phyloP scores from a whole-genome alignment of 2,329 filamentous ascomycete species.

The Fusarium newnesense region DNA sequence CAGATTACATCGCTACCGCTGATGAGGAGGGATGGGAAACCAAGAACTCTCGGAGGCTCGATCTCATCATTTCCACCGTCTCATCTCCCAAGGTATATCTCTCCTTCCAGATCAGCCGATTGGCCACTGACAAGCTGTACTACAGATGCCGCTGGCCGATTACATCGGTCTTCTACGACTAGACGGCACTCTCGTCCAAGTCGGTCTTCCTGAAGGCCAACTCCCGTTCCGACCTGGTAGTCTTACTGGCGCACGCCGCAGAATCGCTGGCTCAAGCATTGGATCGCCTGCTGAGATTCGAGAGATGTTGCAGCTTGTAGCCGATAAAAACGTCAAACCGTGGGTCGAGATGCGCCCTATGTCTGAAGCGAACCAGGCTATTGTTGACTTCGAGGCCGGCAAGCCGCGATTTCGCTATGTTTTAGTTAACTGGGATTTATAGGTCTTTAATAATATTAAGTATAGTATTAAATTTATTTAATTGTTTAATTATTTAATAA shows the following conservation, averaged over 20 bases:
- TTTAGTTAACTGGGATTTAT: constrained; percentile 45
- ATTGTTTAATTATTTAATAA: too few relatives aligned
- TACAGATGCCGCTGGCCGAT: constrained; percentile 32
- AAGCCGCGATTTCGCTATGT: constrained; percentile 61
- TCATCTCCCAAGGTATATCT: constrained; percentile 58
- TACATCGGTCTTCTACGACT: constrained; percentile 53
- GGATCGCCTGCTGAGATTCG: constrained; percentile 65
- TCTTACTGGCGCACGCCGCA: background rate
- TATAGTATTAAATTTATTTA: too few relatives aligned
- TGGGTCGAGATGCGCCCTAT: constrained; percentile 66
- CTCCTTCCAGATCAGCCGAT: background rate
- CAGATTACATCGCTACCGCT: constrained; percentile 66
- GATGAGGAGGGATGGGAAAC: constrained; percentile 63
- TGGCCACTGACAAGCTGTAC: background rate
- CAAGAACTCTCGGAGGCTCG: constrained; percentile 67
- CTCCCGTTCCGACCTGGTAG: constrained; percentile 4
- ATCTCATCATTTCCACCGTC: constrained; percentile 78
- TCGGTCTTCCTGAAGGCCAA: constrained; percentile 62
- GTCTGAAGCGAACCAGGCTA: constrained; percentile 63
- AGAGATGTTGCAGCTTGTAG: constrained; percentile 68
- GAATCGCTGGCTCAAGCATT: constrained; percentile 51
- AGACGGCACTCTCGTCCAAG: constrained; percentile 68
- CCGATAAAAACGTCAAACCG: constrained; percentile 64
- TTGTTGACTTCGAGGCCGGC: constrained; percentile 65
- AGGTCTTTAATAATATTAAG: too few relatives aligned